Evolutionary conservation across 2,329 filamentous ascomycete species (phyloP), one percentile per base, ranked within the genome.

Genomic region (Didymella arachidicola): DNA sequence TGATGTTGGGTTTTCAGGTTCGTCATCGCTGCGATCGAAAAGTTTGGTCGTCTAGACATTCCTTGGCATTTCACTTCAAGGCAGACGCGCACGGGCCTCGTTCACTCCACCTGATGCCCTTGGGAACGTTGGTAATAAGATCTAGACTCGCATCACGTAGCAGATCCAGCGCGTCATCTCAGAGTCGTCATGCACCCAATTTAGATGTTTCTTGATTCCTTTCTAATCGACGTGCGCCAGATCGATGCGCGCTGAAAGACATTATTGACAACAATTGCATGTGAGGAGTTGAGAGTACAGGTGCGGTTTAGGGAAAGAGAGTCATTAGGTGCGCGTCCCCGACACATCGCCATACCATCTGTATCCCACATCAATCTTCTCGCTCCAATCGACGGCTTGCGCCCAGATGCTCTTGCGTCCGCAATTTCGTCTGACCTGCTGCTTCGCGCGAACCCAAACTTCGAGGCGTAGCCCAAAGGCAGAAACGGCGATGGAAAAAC

Each of bases 351-450:
- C 65, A 54, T 65, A 55, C 68, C 65, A 71, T 63, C 62, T 66
- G 69, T 68, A 72, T 38, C 67, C 69, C 61, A 68, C 73, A 27
- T 72, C 71, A 38, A 73, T 54, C 53, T 63, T 64, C 46, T 51
- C 61, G 49, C 55, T 50, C 54, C 72, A 53, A 38, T 64, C 59
- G 18, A 44, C 57, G 42, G 66, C 52, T 59, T 55, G 65, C 60
- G 57, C 57, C 64, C 61, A 60, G 38, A 67, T 57, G 53, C 59
- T 59, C 48, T 57, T 51, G 19, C 64, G 46, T 11, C 36, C 52
- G 53, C 61, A 65, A 44, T 64, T 50, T 53, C 60, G 45, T 27
- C 59, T 56, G 34, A 63, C 59, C 50, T 60, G 62, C 58, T 59
- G 58, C 61, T 61, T 68, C 57, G 66, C 53, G 42, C 59, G 64